Evolutionary conservation across 2,329 filamentous ascomycete genomes (phyloP).

Genomic region (Trichoderma sp.): DNA sequence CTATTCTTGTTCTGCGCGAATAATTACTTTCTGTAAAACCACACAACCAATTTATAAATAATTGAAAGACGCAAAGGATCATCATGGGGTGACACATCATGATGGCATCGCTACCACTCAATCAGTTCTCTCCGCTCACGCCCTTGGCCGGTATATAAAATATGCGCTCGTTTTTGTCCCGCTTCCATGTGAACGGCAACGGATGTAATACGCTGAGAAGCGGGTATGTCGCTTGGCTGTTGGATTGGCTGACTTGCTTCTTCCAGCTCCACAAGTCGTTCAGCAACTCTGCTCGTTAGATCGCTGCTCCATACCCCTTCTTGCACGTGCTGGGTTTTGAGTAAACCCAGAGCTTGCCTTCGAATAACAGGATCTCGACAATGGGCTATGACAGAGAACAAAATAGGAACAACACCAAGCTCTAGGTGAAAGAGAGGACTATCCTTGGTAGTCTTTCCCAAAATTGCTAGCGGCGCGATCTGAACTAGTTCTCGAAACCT

Average conservation of each 20-base stretch:
- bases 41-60: too few species aligned
- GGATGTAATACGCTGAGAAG: neutral
- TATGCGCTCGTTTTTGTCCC: neutral
- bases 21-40: too few species aligned
- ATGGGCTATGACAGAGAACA: neutral
- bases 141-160: neutral
- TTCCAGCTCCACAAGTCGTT: neutral
- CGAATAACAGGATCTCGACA: neutral
- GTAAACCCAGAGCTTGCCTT: neutral
- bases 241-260: neutral
- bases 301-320: conserved; percentile 2
- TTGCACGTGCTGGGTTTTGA: neutral
- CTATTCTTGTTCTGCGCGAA: too few species aligned
- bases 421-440: neutral
- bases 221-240: neutral
- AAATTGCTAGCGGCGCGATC: neutral
- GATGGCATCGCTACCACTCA: neutral
- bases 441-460: neutral
- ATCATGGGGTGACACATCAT: too few species aligned
- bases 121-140: neutral
- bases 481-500: neutral
- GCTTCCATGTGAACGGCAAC: neutral
- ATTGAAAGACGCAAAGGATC: too few species aligned
- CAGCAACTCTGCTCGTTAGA: neutral
- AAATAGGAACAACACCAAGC: neutral